Conservation (phyloP, 2,329 filamentous ascomycete genomes). For the Aureobasidium sp. region DNA sequence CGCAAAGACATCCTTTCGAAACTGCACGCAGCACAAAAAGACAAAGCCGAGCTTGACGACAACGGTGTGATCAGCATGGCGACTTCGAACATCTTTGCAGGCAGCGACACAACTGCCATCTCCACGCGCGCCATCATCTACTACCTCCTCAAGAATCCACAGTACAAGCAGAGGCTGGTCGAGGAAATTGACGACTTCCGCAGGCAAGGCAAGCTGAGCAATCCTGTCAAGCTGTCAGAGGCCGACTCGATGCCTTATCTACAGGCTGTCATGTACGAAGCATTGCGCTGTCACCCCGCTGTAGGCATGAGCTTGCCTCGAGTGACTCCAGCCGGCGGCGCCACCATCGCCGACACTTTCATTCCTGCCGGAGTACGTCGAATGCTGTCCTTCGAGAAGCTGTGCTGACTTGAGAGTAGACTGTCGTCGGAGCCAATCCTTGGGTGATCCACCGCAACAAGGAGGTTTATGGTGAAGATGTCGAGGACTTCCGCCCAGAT, state of each 20-base stretch:
- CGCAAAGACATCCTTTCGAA: constrained; percentile 31
- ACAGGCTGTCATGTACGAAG: constrained; percentile 36
- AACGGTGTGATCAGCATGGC: constrained; percentile 30
- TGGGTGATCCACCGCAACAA: constrained; percentile 26
- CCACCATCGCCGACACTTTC: constrained; percentile 26
- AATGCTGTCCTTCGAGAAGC: neutral
- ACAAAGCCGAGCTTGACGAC: constrained; percentile 30
- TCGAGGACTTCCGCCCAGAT: constrained; percentile 27
- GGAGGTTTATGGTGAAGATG: constrained; percentile 23
- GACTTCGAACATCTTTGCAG: constrained; percentile 32
- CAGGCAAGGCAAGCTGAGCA: constrained; percentile 19
- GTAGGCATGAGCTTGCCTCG: constrained; percentile 33
- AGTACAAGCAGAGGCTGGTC: constrained; percentile 23
- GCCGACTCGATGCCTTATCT: constrained; percentile 32
- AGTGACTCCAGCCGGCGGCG: constrained; percentile 29
- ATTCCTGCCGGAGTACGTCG: constrained; percentile 21
- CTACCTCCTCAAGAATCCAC: constrained; percentile 28
- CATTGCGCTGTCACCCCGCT: constrained; percentile 34
- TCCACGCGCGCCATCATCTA: constrained; percentile 30
- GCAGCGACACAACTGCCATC: constrained; percentile 37
- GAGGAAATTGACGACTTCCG: constrained; percentile 26
- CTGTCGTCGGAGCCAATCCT: constrained; percentile 24
- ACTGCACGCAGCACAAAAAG: constrained; percentile 26
- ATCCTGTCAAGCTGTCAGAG: constrained; percentile 23
- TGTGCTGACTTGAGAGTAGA: neutral